phyloP scores from a whole-genome alignment of 768 basidiomycete species.

The Pleurotus ostreatus region DNA sequence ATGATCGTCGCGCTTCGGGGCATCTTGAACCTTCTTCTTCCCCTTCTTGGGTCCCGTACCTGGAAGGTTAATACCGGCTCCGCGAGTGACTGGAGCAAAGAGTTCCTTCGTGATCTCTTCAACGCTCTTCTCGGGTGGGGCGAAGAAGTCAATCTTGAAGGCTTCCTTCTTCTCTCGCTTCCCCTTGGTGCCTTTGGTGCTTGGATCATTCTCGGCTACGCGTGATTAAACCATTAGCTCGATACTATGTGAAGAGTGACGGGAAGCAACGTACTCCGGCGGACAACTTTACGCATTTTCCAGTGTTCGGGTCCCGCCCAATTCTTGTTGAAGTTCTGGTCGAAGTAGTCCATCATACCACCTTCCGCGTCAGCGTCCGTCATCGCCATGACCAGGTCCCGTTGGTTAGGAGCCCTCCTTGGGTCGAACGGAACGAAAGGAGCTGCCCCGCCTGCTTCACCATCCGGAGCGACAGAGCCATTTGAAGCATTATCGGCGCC shows the following conservation, averaged over 20 bases:
- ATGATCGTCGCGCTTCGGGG: constrained; percentile 65
- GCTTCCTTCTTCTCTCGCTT: constrained; percentile 72
- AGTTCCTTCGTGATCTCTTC: constrained; percentile 66
- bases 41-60: constrained; percentile 42
- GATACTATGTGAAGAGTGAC: constrained; percentile 1
- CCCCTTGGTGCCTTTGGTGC: constrained; percentile 46
- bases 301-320: constrained; percentile 99
- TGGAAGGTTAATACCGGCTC: constrained; percentile 65
- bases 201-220: constrained; percentile 33
- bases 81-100: constrained; percentile 74
- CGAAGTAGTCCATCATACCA: constrained; percentile 84
- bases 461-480: constrained; percentile 41
- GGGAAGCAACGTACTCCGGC: constrained; percentile 48
- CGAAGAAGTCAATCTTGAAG: constrained; percentile 77
- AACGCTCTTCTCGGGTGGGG: constrained; percentile 52
- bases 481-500: constrained; percentile 32
- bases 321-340: constrained; percentile 81
- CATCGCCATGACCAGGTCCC: constrained; percentile 86
- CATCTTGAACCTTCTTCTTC: constrained; percentile 51
- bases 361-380: constrained; percentile 53
- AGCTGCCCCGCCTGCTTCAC: constrained; percentile 29
- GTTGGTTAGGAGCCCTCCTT: constrained; percentile 65
- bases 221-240: constrained; percentile 10
- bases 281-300: constrained; percentile 83
- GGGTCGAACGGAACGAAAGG: constrained; percentile 83